Conservation (phyloP, 257 asterid genomes). For the Asclepias syriaca region DNA sequence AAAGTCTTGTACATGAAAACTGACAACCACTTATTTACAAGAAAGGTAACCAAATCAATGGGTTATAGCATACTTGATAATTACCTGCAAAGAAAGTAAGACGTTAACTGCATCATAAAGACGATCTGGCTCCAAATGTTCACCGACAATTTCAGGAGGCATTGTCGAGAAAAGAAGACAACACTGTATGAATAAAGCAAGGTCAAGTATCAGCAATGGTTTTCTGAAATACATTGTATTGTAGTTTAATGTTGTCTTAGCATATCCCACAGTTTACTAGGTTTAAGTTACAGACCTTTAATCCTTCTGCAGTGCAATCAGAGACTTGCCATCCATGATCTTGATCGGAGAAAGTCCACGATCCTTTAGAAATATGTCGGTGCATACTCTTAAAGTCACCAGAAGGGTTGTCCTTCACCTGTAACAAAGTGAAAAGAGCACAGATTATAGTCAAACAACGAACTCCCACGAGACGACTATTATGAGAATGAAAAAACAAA, state of each 20-base stretch:
- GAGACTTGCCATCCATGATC: constrained; percentile 99
- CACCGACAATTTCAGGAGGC: constrained; percentile 76
- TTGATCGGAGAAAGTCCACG: constrained; percentile 95
- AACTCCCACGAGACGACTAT: neutral
- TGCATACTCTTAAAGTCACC: constrained; percentile 76
- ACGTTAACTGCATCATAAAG: constrained; percentile 74
- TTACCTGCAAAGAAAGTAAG: constrained; percentile 66
- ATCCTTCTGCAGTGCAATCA: constrained; percentile 94
- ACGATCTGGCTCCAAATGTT: constrained; percentile 55
- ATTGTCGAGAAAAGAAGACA: constrained; percentile 75
- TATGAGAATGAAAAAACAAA: neutral
- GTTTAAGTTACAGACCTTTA: constrained; percentile 44
- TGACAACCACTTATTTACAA: neutral
- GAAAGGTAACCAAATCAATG: neutral
- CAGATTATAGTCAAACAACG: neutral
- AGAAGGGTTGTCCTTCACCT: constrained; percentile 79
- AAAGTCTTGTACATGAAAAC: neutral
- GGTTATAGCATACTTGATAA: neutral
- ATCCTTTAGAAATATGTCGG: constrained; percentile 81
- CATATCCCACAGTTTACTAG: neutral
- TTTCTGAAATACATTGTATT: neutral
- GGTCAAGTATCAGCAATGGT: neutral
- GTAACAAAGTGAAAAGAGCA: constrained; percentile 1
- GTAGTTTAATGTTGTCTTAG: neutral
- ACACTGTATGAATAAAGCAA: constrained; percentile 34